phyloP scores from a whole-genome alignment of 495 filamentous ascomycete genomes.

The Aspergillus panamensis region DNA sequence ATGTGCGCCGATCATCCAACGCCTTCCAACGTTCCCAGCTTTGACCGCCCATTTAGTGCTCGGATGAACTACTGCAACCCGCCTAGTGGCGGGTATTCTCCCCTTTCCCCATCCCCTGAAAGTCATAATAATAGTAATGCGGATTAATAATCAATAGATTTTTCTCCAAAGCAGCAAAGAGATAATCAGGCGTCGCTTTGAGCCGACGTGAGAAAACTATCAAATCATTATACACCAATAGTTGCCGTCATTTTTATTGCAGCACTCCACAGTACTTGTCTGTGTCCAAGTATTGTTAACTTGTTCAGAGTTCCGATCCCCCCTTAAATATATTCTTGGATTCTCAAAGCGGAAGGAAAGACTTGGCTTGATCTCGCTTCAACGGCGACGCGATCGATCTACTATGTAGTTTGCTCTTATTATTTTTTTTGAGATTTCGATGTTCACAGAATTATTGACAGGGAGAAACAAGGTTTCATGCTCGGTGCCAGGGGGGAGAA shows the following conservation, averaged over 20 bases:
- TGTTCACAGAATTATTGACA: not conserved
- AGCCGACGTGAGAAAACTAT: slow-evolving; percentile 4
- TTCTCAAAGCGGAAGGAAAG: not conserved
- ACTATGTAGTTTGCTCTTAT: not conserved
- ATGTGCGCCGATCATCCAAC: slow-evolving; percentile 29
- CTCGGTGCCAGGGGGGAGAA: not conserved
- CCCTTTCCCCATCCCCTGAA: slow-evolving; percentile 2
- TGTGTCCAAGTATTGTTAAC: too few species aligned
- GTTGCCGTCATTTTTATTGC: slow-evolving; percentile 1
- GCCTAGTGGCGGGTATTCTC: slow-evolving; percentile 22
- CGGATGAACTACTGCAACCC: slow-evolving; percentile 28
- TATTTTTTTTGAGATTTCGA: not conserved
- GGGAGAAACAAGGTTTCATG: not conserved
- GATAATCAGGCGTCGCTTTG: slow-evolving; percentile 2
- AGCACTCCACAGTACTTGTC: not conserved
- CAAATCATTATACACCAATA: not conserved
- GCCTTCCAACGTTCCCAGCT: slow-evolving; percentile 27
- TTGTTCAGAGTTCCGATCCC: too few species aligned
- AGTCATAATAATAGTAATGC: not conserved
- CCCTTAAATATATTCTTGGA: not conserved
- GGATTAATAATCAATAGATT: not conserved
- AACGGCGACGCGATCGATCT: not conserved
- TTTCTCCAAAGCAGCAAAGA: not conserved
- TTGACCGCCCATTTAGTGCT: slow-evolving; percentile 23
- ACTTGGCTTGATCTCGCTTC: not conserved